Percentiles rank a stretch among this genome's conserved stretches.
These are phyloP conservation scores for Corchorus olitorius DNA, from an alignment of 345 rosid genomes.

Conservation along the genomic window DNA sequence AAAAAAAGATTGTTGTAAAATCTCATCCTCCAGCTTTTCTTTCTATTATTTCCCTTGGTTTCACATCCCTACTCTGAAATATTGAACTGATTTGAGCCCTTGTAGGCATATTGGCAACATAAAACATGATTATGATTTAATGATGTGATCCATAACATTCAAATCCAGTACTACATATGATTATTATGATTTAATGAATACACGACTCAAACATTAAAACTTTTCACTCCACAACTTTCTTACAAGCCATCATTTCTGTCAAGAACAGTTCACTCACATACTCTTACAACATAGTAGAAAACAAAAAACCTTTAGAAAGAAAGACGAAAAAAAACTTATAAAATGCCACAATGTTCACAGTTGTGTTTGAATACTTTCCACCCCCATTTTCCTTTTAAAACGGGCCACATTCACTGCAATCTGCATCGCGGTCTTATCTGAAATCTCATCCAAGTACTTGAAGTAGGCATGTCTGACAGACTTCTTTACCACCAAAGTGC, in stretches of 20 bases:
- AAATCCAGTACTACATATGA: no score
- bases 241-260: no score
- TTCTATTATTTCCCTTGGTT: not conserved
- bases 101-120: no score
- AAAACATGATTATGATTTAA: no score
- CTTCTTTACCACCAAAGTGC: conserved; percentile 16
- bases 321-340: no score
- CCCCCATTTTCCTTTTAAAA: not conserved
- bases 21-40: not conserved
- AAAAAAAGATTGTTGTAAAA: not conserved
- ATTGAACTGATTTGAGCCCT: not conserved
- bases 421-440: not conserved
- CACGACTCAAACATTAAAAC: no score
- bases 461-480: conserved; percentile 8
- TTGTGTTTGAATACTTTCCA: not conserved
- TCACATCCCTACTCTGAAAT: not conserved
- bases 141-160: no score
- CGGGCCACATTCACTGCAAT: not conserved
- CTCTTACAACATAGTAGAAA: not conserved
- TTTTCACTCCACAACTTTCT: no score
- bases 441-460: not conserved
- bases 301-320: not conserved
- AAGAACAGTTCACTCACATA: not conserved
- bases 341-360: not conserved
- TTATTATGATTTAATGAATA: no score